Conservation (phyloP, 2,329 filamentous ascomycete genomes). For the Dothideomycetes sp. region DNA sequence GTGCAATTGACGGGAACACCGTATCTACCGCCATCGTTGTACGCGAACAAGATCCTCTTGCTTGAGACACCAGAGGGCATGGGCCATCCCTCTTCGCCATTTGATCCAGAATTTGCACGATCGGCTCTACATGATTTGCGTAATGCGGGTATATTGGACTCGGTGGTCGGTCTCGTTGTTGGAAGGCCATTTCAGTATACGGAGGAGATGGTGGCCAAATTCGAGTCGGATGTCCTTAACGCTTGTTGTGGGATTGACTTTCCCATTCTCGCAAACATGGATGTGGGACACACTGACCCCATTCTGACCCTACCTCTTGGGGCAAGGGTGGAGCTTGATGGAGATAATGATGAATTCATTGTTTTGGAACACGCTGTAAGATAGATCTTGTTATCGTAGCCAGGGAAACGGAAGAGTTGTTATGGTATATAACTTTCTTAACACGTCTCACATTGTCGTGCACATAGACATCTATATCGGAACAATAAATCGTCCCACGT, state of each 20-base stretch:
- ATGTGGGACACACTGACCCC: conserved; percentile 9
- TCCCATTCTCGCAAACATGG: conserved; percentile 7
- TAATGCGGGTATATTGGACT: conserved; percentile 3
- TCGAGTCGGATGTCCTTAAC: conserved; percentile 4
- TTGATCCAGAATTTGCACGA: conserved; percentile 1
- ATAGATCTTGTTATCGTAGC: too few species aligned
- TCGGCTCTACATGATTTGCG: conserved; percentile 4
- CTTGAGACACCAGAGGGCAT: conserved; percentile 8
- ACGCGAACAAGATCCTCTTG: conserved; percentile 4
- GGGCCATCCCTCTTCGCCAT: neutral
- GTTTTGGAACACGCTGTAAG: conserved; percentile 1
- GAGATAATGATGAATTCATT: neutral
- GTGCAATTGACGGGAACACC: conserved; percentile 4
- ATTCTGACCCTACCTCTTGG: conserved; percentile 10
- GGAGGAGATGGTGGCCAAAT: conserved; percentile 1
- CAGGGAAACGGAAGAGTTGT: too few species aligned
- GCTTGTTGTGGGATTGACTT: conserved; percentile 1
- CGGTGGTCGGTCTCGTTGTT: conserved; percentile 7
- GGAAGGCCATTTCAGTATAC: conserved; percentile 10
- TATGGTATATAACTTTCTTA: too few species aligned
- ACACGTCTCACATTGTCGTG: too few species aligned
- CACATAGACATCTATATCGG: too few species aligned
- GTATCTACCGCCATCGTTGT: conserved; percentile 3
- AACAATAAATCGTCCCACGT: too few species aligned
- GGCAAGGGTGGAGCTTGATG: conserved; percentile 2